Evolutionary conservation across 1,284 basidiomycete genomes (phyloP), one percentile per base, ranked within the genome.

Genomic region (Trametes polyzona): DNA sequence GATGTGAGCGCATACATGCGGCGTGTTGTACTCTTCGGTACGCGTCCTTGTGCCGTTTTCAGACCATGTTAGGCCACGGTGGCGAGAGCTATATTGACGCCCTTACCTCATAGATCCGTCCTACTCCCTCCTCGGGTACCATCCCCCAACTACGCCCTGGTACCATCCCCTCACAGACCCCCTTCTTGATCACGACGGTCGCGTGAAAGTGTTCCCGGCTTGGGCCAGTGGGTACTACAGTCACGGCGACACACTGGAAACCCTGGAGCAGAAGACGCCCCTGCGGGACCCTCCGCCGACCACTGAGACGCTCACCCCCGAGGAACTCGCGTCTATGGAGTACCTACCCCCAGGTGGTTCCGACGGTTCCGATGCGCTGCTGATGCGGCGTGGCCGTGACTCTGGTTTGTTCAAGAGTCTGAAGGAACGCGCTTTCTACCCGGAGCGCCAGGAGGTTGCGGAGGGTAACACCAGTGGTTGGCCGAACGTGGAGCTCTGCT

Each of bases 181-280:
- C 23, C n/a, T 24, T 30, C 30, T 51, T 23, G 11, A 21, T 0
- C 37, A 12, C 21, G 40, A 51, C 3, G 10, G 26, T 11, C 36
- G 26, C 19, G 40, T 9, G 17, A 30, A 35, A n/a, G 12, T 2
- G 16, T 51, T 51, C 30, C n/a, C 49, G 11, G 4, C 11, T 2
- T 43, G 41, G 40, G 40, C 43, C 49, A 51, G 49, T 32, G 49
- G 49, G 9, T 51, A 51, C 32, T 51, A 42, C 49, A 26, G 9
- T 21, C 49, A 51, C 44, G 52, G 43, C 17, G 23, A 40, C 26
- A 33, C 52, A 4, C 16, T 40, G 19, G 52, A 54, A 16, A 46
- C 35, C 27, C 52, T 54, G 36, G 44, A 54, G 36, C 43, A 33
- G 17, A 39, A 47, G 27, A 54, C 35, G 11, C 52, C 52, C 4